Evolutionary conservation across 2,329 filamentous ascomycete species (phyloP), one percentile per base, ranked within the genome.

Genomic region (Domatiomyces globalis): DNA sequence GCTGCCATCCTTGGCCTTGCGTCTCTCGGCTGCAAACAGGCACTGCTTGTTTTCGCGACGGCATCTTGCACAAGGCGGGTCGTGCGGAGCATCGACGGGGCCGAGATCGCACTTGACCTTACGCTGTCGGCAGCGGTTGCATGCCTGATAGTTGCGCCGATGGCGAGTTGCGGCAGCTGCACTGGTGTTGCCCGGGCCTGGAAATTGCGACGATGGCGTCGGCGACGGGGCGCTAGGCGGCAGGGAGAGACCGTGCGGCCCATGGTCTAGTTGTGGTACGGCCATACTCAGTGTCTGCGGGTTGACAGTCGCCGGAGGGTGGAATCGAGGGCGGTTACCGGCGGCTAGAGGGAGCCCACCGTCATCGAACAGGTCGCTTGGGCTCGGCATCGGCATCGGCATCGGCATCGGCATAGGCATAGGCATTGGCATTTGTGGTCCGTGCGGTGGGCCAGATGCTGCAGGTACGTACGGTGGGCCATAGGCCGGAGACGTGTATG

Each of bases 31-130:
- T 56, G 88, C 94, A 73, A 98, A 98, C 76, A 84, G 94, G 73
- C 92, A 98, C 63, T 95, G 84, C 68, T 96, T 96, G 71, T 84
- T 87, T 73, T 98, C 92, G 60, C 92, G 83, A 49, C 88, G 84
- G 67, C 92, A 98, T 64, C 92, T 82, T 54, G 90, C 85, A 67
- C 92, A 98, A 2, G 92, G 92, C 51, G 90, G 90, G 62, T 94
- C 87, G 68, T 89, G 82, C 20, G 92, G 92, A 62, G 92, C 90
- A 70, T 96, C 92, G 65, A 96, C 90, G 8, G 45, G 45, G 29
- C 45, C 45, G 50, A 73, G 60, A 58, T 72, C 71, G 56, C 71
- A 73, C 58, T 72, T 72, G 54, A 73, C 70, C 58, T 73, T 73
- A 55, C 71, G 69, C 57, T 71, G 71, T 52, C 70, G 69, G 59